A percentile compares a stretch with the other conserved stretches of the same genome.
phyloP scores from a whole-genome alignment of 768 basidiomycete species.

The Trametes elegans region DNA sequence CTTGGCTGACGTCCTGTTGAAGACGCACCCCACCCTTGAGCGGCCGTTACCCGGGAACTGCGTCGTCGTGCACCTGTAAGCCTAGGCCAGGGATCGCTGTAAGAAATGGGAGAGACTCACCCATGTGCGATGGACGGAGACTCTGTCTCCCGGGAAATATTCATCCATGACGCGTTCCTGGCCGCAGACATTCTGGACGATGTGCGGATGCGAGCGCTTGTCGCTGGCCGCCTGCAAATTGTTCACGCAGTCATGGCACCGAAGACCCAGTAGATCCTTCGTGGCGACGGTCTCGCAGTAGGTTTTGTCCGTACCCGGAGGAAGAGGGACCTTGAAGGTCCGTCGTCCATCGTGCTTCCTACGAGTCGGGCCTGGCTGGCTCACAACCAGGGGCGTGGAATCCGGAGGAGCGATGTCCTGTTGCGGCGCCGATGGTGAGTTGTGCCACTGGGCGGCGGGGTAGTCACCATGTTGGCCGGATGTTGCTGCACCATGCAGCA shows the following conservation, averaged over 20 bases:
- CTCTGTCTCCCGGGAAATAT: background rate
- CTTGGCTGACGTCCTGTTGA: background rate
- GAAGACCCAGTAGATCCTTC: background rate
- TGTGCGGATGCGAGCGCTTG: background rate
- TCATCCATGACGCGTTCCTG: background rate
- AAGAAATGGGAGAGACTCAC: background rate
- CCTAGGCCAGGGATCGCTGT: background rate
- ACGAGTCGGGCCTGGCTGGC: background rate
- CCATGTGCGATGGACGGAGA: background rate
- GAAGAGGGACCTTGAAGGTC: background rate
- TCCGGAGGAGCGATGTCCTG: too few species aligned
- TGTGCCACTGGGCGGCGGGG: too few species aligned
- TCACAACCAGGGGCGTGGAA: too few species aligned
- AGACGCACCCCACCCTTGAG: background rate
- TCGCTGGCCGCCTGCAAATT: too few species aligned
- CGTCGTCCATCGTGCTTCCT: background rate
- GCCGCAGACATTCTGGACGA: background rate
- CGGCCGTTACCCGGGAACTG: background rate
- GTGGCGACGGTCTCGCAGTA: background rate
- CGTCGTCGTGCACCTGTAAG: background rate
- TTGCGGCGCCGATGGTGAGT: too few species aligned
- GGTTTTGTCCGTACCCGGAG: background rate
- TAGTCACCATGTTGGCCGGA: too few species aligned
- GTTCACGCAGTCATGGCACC: background rate
- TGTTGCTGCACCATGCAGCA: too few species aligned